phyloP scores from a whole-genome alignment of 2,329 filamentous ascomycete genomes.

The Fonsecaea erecta region DNA sequence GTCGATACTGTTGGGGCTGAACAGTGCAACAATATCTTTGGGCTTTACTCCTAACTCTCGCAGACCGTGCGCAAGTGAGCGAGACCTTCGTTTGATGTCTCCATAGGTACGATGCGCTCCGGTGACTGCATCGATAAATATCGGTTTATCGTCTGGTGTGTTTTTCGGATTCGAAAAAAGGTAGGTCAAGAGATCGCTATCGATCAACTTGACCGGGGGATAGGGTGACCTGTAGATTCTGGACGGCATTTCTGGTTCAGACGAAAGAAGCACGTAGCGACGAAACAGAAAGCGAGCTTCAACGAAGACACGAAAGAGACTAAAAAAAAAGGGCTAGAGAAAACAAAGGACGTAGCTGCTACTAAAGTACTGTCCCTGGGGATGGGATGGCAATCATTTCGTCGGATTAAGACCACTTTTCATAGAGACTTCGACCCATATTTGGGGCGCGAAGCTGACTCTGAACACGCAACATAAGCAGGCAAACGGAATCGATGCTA shows the following conservation, averaged over 20 bases:
- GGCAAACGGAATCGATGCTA: neutral
- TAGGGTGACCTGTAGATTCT: conserved; percentile 26
- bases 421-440: no score
- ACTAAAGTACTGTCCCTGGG: neutral
- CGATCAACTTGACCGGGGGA: conserved; percentile 22
- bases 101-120: conserved; percentile 22
- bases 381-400: neutral
- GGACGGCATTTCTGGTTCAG: conserved; percentile 16
- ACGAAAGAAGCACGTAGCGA: neutral
- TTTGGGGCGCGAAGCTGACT: neutral
- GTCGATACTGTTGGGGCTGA: conserved; percentile 81
- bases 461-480: neutral
- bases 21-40: conserved; percentile 63
- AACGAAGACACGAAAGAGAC: neutral
- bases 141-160: conserved; percentile 26
- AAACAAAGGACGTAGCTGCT: neutral
- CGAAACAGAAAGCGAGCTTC: neutral
- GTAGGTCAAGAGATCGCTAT: conserved; percentile 25
- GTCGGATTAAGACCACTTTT: neutral
- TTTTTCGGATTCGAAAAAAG: conserved; percentile 31
- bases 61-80: conserved; percentile 27
- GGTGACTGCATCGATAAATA: conserved; percentile 32
- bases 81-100: conserved; percentile 23
- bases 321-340: neutral
- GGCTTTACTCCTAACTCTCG: conserved; percentile 45